Evolutionary conservation across 2,329 filamentous ascomycete species (phyloP), one percentile per base, ranked within the genome.

Genomic region (Botrytis cinerea): DNA sequence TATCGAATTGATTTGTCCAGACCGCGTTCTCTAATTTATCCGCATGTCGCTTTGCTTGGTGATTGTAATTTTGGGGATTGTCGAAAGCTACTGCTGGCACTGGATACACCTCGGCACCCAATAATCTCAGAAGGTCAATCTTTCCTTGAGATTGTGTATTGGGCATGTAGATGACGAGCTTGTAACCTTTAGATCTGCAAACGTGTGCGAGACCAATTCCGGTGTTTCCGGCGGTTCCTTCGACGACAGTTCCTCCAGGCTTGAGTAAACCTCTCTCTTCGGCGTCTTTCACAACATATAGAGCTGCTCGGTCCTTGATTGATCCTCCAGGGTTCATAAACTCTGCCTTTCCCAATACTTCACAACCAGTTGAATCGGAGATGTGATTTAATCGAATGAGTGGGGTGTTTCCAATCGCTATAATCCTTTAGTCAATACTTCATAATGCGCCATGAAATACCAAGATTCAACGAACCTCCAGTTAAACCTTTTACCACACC

Each of bases 1-100:
- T 99, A 83, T 99, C 96, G 84, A 99, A 99, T 84, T 99, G 96
- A 84, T 99, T 97, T 62, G 96, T 99, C 96, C 96, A 99, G 22
- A 98, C 95, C 14, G 95, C 94, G 79, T 96, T 96, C 25, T 93
- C 91, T 67, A 97, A 84, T 4, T 86, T 83, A 82, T 96, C 94
- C n/a, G 96, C 96, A 83, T 98, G 95, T 60, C 95, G 87, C 74
- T 88, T 88, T 7, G 96, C 96, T 86, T 97, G 95, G 84, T 98
- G 95, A 85, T 99, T 99, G 87, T 98, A 99, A 85, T 99, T 99
- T 62, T 94, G 86, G 25, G 94, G 93, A 85, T 98, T 93, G 76
- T 98, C 95, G 80, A 97, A 98, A 5, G 96, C 92, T 25, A 98
- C 96, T 12, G 95, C 96, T 25, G 96, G 96, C 0, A 99, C 96